These are phyloP conservation scores for Sugiyamaella americana DNA, from an alignment of 805 yeast species.

Conservation along the genomic window DNA sequence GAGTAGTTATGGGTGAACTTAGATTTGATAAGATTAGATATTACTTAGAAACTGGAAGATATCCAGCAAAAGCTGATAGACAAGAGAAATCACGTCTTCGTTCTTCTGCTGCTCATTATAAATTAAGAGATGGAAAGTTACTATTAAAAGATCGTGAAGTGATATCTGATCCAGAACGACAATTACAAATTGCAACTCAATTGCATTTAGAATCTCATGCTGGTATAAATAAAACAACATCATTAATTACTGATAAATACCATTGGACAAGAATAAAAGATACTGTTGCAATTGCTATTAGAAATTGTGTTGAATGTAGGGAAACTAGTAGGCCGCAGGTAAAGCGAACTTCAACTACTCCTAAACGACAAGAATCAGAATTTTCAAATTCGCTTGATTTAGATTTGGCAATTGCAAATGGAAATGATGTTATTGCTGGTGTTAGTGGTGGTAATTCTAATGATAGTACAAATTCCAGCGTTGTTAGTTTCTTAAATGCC, in stretches of 20 bases:
- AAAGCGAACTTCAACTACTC: conserved; percentile 13
- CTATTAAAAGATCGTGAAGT: conserved; percentile 77
- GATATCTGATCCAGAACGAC: conserved; percentile 68
- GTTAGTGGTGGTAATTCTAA: neutral
- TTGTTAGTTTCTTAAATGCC: neutral
- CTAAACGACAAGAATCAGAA: neutral
- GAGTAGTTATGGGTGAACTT: conserved; percentile 36
- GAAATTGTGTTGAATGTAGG: conserved; percentile 69
- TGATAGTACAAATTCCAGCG: conserved; percentile 1
- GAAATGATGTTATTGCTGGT: conserved; percentile 29
- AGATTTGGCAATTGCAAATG: too few species aligned
- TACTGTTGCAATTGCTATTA: conserved; percentile 73
- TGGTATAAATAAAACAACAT: conserved; percentile 85
- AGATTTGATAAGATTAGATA: conserved; percentile 72
- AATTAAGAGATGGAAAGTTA: conserved; percentile 63
- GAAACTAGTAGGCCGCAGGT: conserved; percentile 35
- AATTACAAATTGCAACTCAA: conserved; percentile 65
- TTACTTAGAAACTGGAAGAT: conserved; percentile 76
- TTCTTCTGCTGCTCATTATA: conserved; percentile 69
- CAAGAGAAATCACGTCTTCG: conserved; percentile 85
- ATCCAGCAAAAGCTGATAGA: conserved; percentile 77
- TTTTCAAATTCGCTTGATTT: neutral
- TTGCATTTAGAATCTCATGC: conserved; percentile 66
- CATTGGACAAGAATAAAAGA: conserved; percentile 91
- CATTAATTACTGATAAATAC: conserved; percentile 67